These are phyloP conservation scores for Corchorus capsularis DNA, from an alignment of 345 rosid genomes.

Conservation along the genomic window DNA sequence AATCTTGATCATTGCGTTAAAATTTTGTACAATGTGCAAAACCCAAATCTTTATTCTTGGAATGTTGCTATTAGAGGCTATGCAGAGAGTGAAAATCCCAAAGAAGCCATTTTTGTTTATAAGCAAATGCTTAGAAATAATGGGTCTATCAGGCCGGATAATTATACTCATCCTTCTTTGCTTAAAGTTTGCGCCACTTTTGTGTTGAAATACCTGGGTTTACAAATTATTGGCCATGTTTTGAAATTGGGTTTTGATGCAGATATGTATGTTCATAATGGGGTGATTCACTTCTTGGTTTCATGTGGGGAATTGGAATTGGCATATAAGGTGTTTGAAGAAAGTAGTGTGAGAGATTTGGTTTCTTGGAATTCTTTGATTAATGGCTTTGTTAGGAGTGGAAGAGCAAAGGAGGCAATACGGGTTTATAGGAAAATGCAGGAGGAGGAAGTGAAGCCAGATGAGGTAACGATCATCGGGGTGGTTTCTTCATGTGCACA, in stretches of 20 bases:
- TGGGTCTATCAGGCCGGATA: slow-evolving; percentile 57
- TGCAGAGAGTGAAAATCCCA: slow-evolving; percentile 45
- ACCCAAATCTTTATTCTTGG: slow-evolving; percentile 66
- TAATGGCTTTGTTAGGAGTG: slow-evolving; percentile 69
- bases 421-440: slow-evolving; percentile 50
- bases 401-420: slow-evolving; percentile 50
- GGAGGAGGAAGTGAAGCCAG: slow-evolving; percentile 47
- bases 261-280: slow-evolving; percentile 68
- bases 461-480: slow-evolving; percentile 87
- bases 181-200: slow-evolving; percentile 58
- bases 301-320: slow-evolving; percentile 51
- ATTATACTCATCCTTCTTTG: slow-evolving; percentile 70
- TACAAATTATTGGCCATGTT: slow-evolving; percentile 65
- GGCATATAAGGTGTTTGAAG: slow-evolving; percentile 79
- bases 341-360: slow-evolving; percentile 68
- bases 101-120: slow-evolving; percentile 48
- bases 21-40: slow-evolving; percentile 43
- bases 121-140: slow-evolving; percentile 61
- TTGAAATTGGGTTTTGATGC: slow-evolving; percentile 57
- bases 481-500: slow-evolving; percentile 61
- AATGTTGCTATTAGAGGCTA: slow-evolving; percentile 68
- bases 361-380: slow-evolving; percentile 92
- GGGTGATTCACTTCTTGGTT: slow-evolving; percentile 57
- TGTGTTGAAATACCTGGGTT: slow-evolving; percentile 44
- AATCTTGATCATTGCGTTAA: slow-evolving; percentile 60